Evolutionary conservation across 2,329 filamentous ascomycete species (phyloP), one percentile per base, ranked within the genome.

Genomic region (Epichloe aotearoae): DNA sequence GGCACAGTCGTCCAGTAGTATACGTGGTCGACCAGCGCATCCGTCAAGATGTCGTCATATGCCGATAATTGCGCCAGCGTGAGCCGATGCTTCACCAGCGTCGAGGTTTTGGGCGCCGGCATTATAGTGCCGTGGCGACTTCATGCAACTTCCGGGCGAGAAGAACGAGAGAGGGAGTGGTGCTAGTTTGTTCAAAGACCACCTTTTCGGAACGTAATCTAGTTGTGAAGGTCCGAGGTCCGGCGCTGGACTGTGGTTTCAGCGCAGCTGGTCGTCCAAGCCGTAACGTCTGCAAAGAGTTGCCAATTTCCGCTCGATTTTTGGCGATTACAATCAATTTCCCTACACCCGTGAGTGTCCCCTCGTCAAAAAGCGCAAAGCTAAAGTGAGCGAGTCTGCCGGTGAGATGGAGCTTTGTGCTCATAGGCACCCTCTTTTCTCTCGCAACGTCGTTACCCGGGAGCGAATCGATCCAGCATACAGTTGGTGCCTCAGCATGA

Each of bases 1-100:
- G 91, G 90, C 53, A 96, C 95, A 4, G 80, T 86, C 5, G 91
- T 91, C 91, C 93, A 97, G 73, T 93, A 98, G 68, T 87, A 96
- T 10, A 88, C 91, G 71, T 91, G 88, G 69, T 98, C 93, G 54
- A 98, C 83, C 49, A 98, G 81, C 58, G 88, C 86, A 76, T 98
- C 93, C 7, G 93, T 98, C 55, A 95, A 75, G 57, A 97, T 83
- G 68, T 98, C 93, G 70, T 98, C 93, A 72, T 97, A 97, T 47
- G 85, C 84, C 34, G 89, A 85, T 61, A 98, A 73, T 73, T 95
- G 90, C 54, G 84, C 82, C 59, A 97, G 75, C 7, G 89, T 95
- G 60, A 98, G 75, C 55, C 82, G 80, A 63, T 85, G 82, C 71
- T 77, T 85, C 68, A 66, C 59, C 40, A 66, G 49, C 56, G 65